Percentiles rank a stretch among this genome's conserved stretches.
phyloP scores from a whole-genome alignment of 257 asterid species.

The Gardenia jasminoides region DNA sequence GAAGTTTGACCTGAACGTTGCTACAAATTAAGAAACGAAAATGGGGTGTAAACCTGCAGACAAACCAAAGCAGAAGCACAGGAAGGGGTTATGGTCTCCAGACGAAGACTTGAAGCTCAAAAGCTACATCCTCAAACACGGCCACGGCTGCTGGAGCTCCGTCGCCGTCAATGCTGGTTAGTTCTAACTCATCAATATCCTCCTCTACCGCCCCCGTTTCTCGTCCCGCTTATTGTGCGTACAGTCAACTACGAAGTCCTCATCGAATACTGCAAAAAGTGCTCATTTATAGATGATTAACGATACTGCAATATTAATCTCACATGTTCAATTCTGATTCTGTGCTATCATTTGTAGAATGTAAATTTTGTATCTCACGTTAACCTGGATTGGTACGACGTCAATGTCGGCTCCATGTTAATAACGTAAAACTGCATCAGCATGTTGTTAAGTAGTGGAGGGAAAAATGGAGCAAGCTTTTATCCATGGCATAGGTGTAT shows the following conservation, averaged over 20 bases:
- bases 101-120: slow-evolving; percentile 84
- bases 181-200: not conserved
- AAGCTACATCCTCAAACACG: slow-evolving; percentile 49
- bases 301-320: not conserved
- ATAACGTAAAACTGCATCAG: not conserved
- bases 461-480: not conserved
- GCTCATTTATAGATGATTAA: not conserved
- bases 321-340: not conserved
- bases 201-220: not conserved
- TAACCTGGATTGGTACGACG: not conserved
- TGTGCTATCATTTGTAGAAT: not conserved
- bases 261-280: not conserved
- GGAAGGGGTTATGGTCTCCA: slow-evolving; percentile 88
- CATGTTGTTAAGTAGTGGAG: not conserved
- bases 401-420: not conserved
- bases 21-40: not conserved
- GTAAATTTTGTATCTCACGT: not conserved
- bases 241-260: not conserved
- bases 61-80: slow-evolving; percentile 51
- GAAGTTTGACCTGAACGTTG: too few relatives aligned
- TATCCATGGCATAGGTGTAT: not conserved
- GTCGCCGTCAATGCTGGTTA: slow-evolving; percentile 83
- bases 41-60: slow-evolving; percentile 46
- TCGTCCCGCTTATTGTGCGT: not conserved
- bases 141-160: slow-evolving; percentile 84